Evolutionary conservation across 164 flowering plant genomes (phyloP), one percentile per base, ranked within the genome.

Genomic region (Tetrastigma voinierianum): DNA sequence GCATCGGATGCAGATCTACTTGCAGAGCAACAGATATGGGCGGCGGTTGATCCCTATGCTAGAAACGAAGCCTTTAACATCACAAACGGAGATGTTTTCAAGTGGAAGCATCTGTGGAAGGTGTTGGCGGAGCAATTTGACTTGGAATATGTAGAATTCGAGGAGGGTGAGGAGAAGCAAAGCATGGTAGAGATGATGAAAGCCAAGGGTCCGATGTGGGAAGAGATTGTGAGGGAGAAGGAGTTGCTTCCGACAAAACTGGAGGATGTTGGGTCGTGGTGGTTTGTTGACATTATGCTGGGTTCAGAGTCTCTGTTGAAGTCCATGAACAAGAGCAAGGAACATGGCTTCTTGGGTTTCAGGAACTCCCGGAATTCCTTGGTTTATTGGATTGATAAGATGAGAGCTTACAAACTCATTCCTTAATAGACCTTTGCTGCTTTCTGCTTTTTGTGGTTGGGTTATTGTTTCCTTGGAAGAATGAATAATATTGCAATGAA

Each of bases 11-110:
- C 93, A 0, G 95, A 89, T 64, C 73, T 91, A 75, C 76, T 87
- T 8, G 97, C 97, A 0, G 97, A 91, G 82, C 97, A 91, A 25
- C 90, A 89, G 40, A 89, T 91, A 2, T 91, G 97, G 97, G 90
- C 93, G 3, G 77, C 92, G 7, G 97, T 89, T 43, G 93, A 89
- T 58, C 89, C 87, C 3, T 66, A 81, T 54, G 93, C 93, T 0
- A 82, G 82, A 76, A 86, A 87, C 52, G 93, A 91, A 61, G 95
- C 95, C 2, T 91, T 91, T 60, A 89, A 89, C 56, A 81, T 86
- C 57, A 76, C 68, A 72, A 91, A 91, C 45, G 97, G 93, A 8
- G 97, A 89, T 61, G 86, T 89, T 56, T 91, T 85, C 75, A 87
- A 75, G 80, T 89, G 93, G 95, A 89, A 89, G 86, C 93, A 89